A percentile compares a stretch with the other conserved stretches of the same genome.
Conservation (phyloP, 1,284 basidiomycete species). For the Leccinum huronense region DNA sequence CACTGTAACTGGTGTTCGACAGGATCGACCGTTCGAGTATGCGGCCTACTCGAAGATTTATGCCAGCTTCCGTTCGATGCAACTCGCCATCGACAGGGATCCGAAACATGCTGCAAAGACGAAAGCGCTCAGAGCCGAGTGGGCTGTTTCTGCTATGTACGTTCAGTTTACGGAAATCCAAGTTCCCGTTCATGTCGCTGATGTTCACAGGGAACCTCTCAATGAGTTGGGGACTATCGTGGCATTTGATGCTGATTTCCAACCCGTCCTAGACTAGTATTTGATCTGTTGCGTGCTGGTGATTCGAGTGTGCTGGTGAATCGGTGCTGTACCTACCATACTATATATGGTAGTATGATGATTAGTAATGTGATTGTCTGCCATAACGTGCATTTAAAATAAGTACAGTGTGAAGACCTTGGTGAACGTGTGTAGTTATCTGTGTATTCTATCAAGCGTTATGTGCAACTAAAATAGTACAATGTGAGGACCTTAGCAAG, state of each 20-base stretch:
- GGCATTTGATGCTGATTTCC: background rate
- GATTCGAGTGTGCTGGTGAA: too few species aligned
- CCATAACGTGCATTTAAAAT: background rate
- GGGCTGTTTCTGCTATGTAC: background rate
- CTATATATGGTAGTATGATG: background rate
- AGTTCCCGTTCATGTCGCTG: background rate
- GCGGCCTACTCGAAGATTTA: slow-evolving; percentile 1
- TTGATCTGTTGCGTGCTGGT: background rate
- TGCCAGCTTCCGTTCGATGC: background rate
- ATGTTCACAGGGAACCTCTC: background rate
- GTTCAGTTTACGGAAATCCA: background rate
- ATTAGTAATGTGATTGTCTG: background rate
- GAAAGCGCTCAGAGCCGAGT: background rate
- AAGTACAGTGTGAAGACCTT: too few species aligned
- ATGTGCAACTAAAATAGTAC: background rate
- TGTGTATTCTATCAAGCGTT: background rate
- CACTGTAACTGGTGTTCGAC: background rate
- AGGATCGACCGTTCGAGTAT: background rate
- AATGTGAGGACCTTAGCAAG: too few species aligned
- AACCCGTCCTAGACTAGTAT: background rate
- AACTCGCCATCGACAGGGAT: background rate
- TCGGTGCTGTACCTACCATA: too few species aligned
- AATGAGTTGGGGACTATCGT: background rate
- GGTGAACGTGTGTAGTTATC: background rate
- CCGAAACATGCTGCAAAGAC: slow-evolving; percentile 3